Evolutionary conservation across 2,329 filamentous ascomycete genomes (phyloP), one percentile per base, ranked within the genome.

Genomic region (Penicillium sp.): DNA sequence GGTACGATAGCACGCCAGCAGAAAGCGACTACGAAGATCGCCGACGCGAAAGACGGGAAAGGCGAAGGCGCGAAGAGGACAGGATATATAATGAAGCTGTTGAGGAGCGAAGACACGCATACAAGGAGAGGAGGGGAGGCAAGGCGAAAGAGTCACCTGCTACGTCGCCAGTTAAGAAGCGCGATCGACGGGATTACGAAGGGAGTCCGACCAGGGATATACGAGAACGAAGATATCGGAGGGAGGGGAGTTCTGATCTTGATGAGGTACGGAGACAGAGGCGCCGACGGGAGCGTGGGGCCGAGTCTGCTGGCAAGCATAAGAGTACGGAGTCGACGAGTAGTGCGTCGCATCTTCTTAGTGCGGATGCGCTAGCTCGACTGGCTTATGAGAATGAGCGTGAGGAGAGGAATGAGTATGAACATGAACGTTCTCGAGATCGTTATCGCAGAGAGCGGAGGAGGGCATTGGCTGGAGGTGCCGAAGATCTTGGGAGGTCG

Each of bases 361-460:
- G 72, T 68, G 50, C 62, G 2, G 78, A 81, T 56, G 81, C 84
- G 4, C 68, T 90, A 40, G 83, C 82, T 10, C 80, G 82, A 59
- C 67, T 90, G 38, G 78, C 88, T 57, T 74, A 79, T 40, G 69
- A 79, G 44, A 84, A 87, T 65, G 74, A 77, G 22, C 77, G 80
- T 52, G 73, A 72, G 31, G 73, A 74, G 42, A 66, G 71, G 37
- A 66, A 74, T 48, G 62, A 18, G 45, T 49, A 55, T 50, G 58
- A 56, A 29, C 50, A 57, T 35, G 40, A 47, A 40, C 45, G 58
- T 18, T 64, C 74, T 54, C 64, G 70, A 51, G 63, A 70, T 45
- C 51, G 55, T 50, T 58, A 56, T 31, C 45, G 59, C 36, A 43
- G 59, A 52, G 47, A 65, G 44, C 50, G 56, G 42, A 51, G 69